Evolutionary conservation across 164 flowering plant species (phyloP), one percentile per base, ranked within the genome.

Genomic region (Taxillus chinensis): DNA sequence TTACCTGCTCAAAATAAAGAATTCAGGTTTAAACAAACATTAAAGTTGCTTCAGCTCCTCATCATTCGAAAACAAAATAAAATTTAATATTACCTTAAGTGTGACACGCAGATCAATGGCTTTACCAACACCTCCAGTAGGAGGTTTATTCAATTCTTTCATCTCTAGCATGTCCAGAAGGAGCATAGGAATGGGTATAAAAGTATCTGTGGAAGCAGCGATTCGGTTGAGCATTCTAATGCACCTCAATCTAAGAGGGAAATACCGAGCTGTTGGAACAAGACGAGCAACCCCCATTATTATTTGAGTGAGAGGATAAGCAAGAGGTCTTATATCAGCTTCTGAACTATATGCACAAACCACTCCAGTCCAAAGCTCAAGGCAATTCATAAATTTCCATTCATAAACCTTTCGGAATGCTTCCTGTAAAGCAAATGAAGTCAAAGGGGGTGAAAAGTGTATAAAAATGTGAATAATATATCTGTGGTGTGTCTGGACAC

Each of bases 371-470:
- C 99, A 93, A 58, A 93, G 96, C 80, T 90, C 95, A 66, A 93
- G 96, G 78, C 97, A 93, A 63, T 85, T 87, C 53, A 93, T 87
- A 72, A 67, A 93, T 74, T 90, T 93, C 99, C 99, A 93, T 64
- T 83, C 91, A 70, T 89, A 89, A 48, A 93, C 96, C 73, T 89
- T 93, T 49, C 87, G 73, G 61, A 83, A 84, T 62, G 84, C 71
- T 71, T 89, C 97, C 99, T 93, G 62, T 37, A 74, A 61, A 39
- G 45, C 38, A 68, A 27, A 46, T 12, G 38, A 64, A 7, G 41
- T 14, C 0, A 60, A 39, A 39, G n/a, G 5, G 46, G 10, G 3
- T 14, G 16, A 54, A 41, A 48, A 8, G 51, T 8, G 51, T 4
- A 48, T 11, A 48, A 11, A 7, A 48, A 3, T 48, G 13, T 11